Evolutionary conservation across 306 rosid species (phyloP).

Genomic region (Geum urbanum): DNA sequence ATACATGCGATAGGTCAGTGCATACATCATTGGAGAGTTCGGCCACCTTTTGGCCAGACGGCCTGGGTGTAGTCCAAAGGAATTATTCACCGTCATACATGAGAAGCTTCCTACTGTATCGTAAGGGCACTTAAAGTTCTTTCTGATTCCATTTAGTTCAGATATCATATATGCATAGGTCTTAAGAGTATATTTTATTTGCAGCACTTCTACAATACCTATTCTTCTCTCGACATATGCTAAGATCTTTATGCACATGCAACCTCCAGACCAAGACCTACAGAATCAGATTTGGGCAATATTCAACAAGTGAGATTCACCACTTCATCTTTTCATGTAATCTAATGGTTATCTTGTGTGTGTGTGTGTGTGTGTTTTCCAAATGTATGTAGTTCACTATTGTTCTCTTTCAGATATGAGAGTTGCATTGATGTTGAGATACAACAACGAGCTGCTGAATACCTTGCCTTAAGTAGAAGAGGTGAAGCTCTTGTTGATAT

Average conservation of each 20-base stretch:
- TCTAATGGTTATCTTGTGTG: constrained; percentile 13
- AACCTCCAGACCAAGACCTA: constrained; percentile 93
- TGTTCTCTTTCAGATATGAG: constrained; percentile 62
- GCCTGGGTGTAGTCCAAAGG: constrained; percentile 90
- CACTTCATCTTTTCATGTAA: constrained; percentile 15
- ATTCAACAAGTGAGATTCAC: constrained; percentile 77
- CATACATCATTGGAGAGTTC: constrained; percentile 94
- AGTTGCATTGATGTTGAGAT: constrained; percentile 98
- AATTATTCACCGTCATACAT: constrained; percentile 74
- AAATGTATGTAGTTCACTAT: constrained; percentile 29
- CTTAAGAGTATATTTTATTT: constrained; percentile 36
- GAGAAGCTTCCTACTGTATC: constrained; percentile 98
- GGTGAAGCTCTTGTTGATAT: constrained; percentile 81
- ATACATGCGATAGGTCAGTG: constrained; percentile 78
- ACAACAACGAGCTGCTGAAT: constrained; percentile 98
- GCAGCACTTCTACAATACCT: constrained; percentile 79
- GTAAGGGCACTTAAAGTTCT: constrained; percentile 48
- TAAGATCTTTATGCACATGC: constrained; percentile 93
- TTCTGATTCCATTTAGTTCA: background rate
- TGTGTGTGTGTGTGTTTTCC: no score
- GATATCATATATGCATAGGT: constrained; percentile 15
- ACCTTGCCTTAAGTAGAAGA: constrained; percentile 86
- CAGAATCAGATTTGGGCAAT: constrained; percentile 95
- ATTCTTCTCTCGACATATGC: constrained; percentile 97
- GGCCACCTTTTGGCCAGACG: constrained; percentile 94